Evolutionary conservation across 1,284 basidiomycete genomes (phyloP).

Genomic region (Heterobasidion annosum): DNA sequence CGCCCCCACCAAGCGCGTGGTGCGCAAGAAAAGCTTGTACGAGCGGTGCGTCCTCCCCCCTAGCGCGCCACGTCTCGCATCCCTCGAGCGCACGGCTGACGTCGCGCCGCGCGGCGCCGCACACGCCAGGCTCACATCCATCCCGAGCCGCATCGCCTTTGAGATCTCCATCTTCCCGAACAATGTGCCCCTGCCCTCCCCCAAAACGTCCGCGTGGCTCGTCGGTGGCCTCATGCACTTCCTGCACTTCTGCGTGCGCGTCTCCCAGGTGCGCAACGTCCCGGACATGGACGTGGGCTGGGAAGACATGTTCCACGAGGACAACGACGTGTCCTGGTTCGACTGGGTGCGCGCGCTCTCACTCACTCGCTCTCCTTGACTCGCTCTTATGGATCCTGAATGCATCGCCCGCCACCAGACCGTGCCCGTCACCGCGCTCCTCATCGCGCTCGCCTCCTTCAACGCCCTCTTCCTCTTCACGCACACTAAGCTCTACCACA

Average conservation of each 20-base stretch:
- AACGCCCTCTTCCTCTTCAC: conserved; percentile 62
- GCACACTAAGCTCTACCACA: conserved; percentile 54
- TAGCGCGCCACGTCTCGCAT: not conserved
- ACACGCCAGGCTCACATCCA: conserved; percentile 37
- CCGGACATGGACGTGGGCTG: conserved; percentile 63
- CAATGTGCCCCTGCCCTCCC: conserved; percentile 61
- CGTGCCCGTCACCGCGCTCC: conserved; percentile 43
- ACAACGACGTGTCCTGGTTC: conserved; percentile 58
- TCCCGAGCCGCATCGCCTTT: conserved; percentile 64
- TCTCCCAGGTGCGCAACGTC: conserved; percentile 45
- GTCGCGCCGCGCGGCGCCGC: not conserved
- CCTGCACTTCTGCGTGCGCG: conserved; percentile 54
- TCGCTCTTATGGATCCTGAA: not conserved
- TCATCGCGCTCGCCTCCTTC: conserved; percentile 40
- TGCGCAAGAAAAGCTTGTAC: conserved; percentile 53
- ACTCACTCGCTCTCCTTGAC: not conserved
- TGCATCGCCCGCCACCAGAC: conserved; percentile 32
- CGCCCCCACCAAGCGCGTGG: conserved; percentile 34
- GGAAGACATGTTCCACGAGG: conserved; percentile 68
- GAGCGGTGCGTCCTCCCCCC: conserved; percentile 37
- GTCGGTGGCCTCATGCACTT: conserved; percentile 57
- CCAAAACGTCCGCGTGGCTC: conserved; percentile 55
- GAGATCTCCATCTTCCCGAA: conserved; percentile 67
- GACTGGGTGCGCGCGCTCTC: conserved; percentile 56
- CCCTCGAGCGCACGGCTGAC: not conserved